These are phyloP conservation scores for Sungouiella thailandica DNA, from an alignment of 805 yeast genomes.

Conservation along the genomic window DNA sequence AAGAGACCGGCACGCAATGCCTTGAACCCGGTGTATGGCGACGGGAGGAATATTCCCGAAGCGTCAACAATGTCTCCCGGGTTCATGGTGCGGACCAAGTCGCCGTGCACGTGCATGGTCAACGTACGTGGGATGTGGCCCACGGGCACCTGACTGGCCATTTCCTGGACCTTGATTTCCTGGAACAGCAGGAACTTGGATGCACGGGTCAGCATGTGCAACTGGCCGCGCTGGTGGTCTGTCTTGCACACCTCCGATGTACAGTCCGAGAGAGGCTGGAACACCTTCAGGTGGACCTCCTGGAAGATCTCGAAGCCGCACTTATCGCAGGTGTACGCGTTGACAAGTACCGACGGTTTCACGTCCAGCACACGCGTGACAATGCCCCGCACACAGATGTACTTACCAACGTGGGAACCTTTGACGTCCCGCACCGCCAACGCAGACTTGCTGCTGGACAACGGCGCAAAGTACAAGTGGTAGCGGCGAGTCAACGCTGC, in stretches of 20 bases:
- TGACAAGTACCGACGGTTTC: constrained; percentile 84
- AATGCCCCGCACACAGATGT: constrained; percentile 89
- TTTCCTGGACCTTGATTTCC: constrained; percentile 90
- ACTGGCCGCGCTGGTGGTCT: constrained; percentile 81
- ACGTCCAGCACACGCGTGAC: constrained; percentile 95
- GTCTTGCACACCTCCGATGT: constrained; percentile 72
- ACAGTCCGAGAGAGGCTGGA: constrained; percentile 86
- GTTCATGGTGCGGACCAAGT: constrained; percentile 74
- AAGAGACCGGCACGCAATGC: constrained; percentile 90
- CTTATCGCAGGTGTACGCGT: constrained; percentile 94
- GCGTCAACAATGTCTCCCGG: constrained; percentile 97
- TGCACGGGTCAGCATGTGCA: constrained; percentile 91
- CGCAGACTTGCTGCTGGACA: constrained; percentile 49
- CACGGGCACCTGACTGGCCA: constrained; percentile 94
- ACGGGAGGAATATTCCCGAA: constrained; percentile 86
- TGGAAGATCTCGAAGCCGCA: constrained; percentile 97
- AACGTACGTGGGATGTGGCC: constrained; percentile 94
- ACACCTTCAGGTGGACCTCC: constrained; percentile 80
- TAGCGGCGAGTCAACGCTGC: constrained; percentile 83
- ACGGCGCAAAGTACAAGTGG: constrained; percentile 80
- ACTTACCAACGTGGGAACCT: constrained; percentile 78
- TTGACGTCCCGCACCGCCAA: constrained; percentile 86
- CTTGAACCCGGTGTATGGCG: constrained; percentile 92
- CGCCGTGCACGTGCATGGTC: constrained; percentile 86
- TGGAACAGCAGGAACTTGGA: constrained; percentile 94